Evolutionary conservation across 2,329 filamentous ascomycete genomes (phyloP).

Genomic region (Sporothrix mexicana): DNA sequence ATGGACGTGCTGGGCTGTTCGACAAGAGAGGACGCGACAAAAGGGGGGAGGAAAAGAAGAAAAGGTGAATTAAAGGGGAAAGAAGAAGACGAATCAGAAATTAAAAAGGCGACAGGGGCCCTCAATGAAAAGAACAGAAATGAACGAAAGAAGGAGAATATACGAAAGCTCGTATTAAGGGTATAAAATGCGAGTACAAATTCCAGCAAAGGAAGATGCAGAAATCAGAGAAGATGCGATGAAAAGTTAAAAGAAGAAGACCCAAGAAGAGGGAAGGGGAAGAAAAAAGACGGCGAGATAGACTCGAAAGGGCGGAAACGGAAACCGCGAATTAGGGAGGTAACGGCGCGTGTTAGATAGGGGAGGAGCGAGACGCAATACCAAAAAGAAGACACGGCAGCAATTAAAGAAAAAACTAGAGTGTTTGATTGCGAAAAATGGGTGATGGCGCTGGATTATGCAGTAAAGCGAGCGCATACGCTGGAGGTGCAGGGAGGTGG

Average conservation of each 20-base stretch:
- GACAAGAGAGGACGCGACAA: not conserved
- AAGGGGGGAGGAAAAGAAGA: conserved; percentile 2
- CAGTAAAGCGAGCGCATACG: conserved; percentile 20
- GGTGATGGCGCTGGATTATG: not conserved
- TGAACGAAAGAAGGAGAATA: conserved; percentile 13
- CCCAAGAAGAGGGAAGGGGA: conserved; percentile 18
- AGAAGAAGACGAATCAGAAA: not conserved
- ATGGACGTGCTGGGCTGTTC: not conserved
- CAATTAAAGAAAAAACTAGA: conserved; percentile 26
- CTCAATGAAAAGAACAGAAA: conserved; percentile 17
- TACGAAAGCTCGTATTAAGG: conserved; percentile 6
- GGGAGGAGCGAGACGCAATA: conserved; percentile 16
- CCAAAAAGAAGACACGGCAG: conserved; percentile 32
- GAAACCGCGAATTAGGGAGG: conserved; percentile 27
- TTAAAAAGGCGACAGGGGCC: not conserved
- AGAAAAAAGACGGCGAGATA: not conserved
- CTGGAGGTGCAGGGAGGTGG: not conserved
- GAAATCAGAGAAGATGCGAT: not conserved
- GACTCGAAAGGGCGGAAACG: conserved; percentile 10
- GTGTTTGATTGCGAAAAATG: not conserved
- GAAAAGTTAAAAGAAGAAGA: not conserved
- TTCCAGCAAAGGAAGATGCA: conserved; percentile 11
- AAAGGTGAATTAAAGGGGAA: conserved; percentile 14
- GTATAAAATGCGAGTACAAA: not conserved
- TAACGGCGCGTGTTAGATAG: conserved; percentile 24